Evolutionary conservation across 371 early-diverging fungal genomes (phyloP), one percentile per base, ranked within the genome.

Genomic region (Circinella umbellata): DNA sequence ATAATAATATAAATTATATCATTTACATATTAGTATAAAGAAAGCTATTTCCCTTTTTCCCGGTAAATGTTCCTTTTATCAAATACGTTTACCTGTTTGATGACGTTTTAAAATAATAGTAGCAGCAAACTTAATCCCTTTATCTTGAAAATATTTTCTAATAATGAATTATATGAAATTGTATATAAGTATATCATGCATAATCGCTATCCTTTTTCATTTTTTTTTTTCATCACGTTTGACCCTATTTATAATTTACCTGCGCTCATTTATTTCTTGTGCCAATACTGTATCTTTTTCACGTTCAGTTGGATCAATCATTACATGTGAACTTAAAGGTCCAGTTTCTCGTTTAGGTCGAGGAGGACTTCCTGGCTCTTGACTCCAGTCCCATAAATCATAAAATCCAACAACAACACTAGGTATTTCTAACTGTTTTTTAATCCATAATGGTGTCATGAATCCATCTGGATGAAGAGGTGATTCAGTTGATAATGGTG

Each of bases 391-490:
- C 87, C 89, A 88, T 37, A 91, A 76, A 14, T 90, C 88, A 60
- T 89, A 90, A 72, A 93, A 88, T 1, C 88, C 88, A 42, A 94
- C 88, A 37, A 93, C 81, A 8, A 87, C 90, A 27, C 89, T 80
- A 0, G 96, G 94, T 7, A 73, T 68, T 54, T 89, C 82, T 27
- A 85, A 80, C 65, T 95, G 93, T 70, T 88, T 86, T 36, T 77
- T 75, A 18, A 93, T 73, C 94, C 94, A 96, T 10, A 77, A 61
- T 1, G 94, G 88, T 0, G 89, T 80, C 77, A 96, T 89, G 37
- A 95, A 75, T 18, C 95, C 95, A 75, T 94, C 95, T 0, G 96
- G 96, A 81, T 89, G 83, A 48, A 94, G 71, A 0, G 92, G 91
- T 8, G 95, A 95, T 5, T 84, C 76, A 10, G 85, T 79, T 11